phyloP scores from a whole-genome alignment of 257 asterid genomes.

The Cinchona pubescens region DNA sequence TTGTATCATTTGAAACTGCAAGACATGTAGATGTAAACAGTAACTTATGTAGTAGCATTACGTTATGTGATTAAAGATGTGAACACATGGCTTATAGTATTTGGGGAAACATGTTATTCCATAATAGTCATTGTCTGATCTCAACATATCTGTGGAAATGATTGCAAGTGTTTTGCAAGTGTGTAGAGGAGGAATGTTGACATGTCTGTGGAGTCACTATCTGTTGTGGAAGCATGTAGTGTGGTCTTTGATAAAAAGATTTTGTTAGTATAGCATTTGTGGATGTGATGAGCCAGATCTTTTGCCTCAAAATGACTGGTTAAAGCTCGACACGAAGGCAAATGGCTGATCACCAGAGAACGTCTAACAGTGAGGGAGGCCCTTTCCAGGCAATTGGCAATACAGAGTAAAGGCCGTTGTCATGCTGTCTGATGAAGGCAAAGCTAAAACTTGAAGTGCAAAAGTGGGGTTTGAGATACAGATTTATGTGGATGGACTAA shows the following conservation, averaged over 20 bases:
- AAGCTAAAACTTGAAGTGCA: background rate
- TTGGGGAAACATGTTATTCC: background rate
- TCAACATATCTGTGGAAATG: background rate
- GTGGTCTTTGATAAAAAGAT: background rate
- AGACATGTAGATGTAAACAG: conserved; percentile 3
- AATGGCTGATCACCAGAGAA: conserved; percentile 9
- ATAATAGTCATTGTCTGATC: background rate
- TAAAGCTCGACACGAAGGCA: background rate
- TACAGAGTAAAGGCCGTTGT: conserved; percentile 1
- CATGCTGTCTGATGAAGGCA: conserved; percentile 8
- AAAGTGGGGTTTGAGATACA: conserved; percentile 16
- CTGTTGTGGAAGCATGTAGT: conserved; percentile 1
- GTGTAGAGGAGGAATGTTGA: background rate
- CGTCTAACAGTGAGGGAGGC: background rate
- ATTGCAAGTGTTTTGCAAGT: background rate
- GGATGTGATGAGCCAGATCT: conserved; percentile 6
- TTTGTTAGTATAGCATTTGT: background rate
- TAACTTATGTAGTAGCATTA: background rate
- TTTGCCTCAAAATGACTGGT: conserved; percentile 8
- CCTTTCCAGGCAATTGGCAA: background rate
- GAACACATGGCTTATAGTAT: background rate
- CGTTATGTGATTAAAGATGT: background rate
- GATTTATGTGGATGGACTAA: conserved; percentile 7
- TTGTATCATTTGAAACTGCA: conserved; percentile 12
- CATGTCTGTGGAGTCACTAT: background rate